Evolutionary conservation across 495 filamentous ascomycete genomes (phyloP).

Genomic region (Annulohypoxylon nitens): DNA sequence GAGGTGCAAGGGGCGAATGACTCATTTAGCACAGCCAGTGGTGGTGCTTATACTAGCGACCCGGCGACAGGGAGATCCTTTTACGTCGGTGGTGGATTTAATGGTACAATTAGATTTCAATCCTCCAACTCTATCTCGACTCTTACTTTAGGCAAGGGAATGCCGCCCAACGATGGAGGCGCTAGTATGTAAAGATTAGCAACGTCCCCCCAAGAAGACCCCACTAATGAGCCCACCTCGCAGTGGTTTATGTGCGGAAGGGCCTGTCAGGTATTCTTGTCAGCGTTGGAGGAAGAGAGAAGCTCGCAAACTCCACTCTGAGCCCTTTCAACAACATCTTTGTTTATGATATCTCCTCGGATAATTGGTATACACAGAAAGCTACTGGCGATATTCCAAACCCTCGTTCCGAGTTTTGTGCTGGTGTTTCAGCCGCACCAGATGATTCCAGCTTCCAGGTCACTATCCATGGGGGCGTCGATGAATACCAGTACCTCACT

Average conservation of each 20-base stretch:
- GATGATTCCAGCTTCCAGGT: slow-evolving; percentile 62
- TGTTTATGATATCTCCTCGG: slow-evolving; percentile 64
- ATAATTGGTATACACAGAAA: slow-evolving; percentile 67
- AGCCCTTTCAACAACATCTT: slow-evolving; percentile 57
- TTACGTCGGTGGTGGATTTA: slow-evolving; percentile 23
- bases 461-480: slow-evolving; percentile 61
- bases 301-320: background rate
- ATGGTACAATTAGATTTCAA: slow-evolving; percentile 30
- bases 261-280: slow-evolving; percentile 23
- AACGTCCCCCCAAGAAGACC: background rate
- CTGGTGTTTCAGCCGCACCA: slow-evolving; percentile 64
- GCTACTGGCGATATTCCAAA: slow-evolving; percentile 62
- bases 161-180: background rate
- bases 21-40: slow-evolving; percentile 14
- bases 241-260: slow-evolving; percentile 32
- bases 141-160: background rate
- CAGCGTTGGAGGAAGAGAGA: slow-evolving; percentile 18
- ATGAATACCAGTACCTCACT: slow-evolving; percentile 44
- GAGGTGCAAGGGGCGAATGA: slow-evolving; percentile 10
- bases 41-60: slow-evolving; percentile 26
- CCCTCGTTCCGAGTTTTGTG: slow-evolving; percentile 65
- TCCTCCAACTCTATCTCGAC: background rate
- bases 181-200: slow-evolving; percentile 1
- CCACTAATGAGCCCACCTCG: background rate
- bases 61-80: slow-evolving; percentile 25